These are phyloP conservation scores for Pseudogymnoascus sp. DNA, from an alignment of 2,329 filamentous ascomycete genomes.

Conservation along the genomic window DNA sequence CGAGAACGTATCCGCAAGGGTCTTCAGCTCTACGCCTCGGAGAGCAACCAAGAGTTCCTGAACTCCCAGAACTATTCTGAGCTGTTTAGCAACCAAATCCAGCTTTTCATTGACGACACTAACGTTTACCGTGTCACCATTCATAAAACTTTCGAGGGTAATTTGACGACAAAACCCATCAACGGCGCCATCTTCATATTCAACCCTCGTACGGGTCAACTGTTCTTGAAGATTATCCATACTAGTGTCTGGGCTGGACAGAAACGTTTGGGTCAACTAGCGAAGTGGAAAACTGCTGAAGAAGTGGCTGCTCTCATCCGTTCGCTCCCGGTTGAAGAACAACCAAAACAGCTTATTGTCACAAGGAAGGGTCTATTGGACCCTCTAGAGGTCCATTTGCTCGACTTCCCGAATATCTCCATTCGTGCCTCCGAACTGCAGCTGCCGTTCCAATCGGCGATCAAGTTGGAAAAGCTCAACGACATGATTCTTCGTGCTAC, in stretches of 20 bases:
- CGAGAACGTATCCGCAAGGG: slow-evolving; percentile 98
- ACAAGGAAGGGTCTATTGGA: slow-evolving; percentile 95
- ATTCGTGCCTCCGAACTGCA: slow-evolving; percentile 96
- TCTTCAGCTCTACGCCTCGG: slow-evolving; percentile 93
- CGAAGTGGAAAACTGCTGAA: slow-evolving; percentile 99
- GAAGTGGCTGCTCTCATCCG: slow-evolving; percentile 97
- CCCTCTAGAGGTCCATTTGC: slow-evolving; percentile 90
- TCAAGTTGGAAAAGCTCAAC: slow-evolving; percentile 99
- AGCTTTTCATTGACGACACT: slow-evolving; percentile 97
- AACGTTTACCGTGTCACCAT: slow-evolving; percentile 99
- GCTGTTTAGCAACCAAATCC: slow-evolving; percentile 97
- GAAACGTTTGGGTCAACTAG: slow-evolving; percentile 95
- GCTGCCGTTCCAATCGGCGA: slow-evolving; percentile 96
- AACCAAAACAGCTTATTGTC: slow-evolving; percentile 97
- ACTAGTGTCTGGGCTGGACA: slow-evolving; percentile 98
- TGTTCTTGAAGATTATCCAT: slow-evolving; percentile 99
- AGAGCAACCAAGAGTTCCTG: slow-evolving; percentile 97
- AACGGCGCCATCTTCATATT: slow-evolving; percentile 99
- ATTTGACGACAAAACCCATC: slow-evolving; percentile 97
- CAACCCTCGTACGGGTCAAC: slow-evolving; percentile 94
- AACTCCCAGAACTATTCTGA: slow-evolving; percentile 99
- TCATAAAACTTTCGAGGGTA: slow-evolving; percentile 98
- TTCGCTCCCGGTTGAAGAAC: slow-evolving; percentile 92
- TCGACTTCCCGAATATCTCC: slow-evolving; percentile 98
- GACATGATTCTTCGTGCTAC: slow-evolving; percentile 98